These are phyloP conservation scores for Chiua sp. DNA, from an alignment of 1,284 basidiomycete genomes.

Conservation along the genomic window DNA sequence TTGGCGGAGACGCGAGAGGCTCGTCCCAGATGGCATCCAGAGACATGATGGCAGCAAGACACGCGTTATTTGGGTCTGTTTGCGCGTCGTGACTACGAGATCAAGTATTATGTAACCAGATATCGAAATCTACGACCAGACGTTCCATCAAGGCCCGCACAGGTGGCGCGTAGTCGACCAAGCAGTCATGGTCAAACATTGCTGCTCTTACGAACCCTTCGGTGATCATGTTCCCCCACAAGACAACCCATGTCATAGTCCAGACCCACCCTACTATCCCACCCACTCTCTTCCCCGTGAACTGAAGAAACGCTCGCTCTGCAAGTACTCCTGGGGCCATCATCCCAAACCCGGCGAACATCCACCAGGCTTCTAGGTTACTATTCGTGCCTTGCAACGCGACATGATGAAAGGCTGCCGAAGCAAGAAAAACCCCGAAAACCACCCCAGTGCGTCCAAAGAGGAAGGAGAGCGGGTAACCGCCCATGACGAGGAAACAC, in stretches of 20 bases:
- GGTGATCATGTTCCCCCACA: slow-evolving; percentile 51
- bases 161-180: too few species aligned
- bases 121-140: slow-evolving; percentile 19
- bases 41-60: slow-evolving; percentile 31
- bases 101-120: slow-evolving; percentile 19
- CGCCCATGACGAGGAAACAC: neutral
- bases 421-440: slow-evolving; percentile 59
- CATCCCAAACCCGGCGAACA: slow-evolving; percentile 58
- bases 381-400: slow-evolving; percentile 53
- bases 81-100: slow-evolving; percentile 18
- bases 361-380: slow-evolving; percentile 47
- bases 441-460: slow-evolving; percentile 51
- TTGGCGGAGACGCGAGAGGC: slow-evolving; percentile 33
- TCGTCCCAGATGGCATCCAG: slow-evolving; percentile 54
- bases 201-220: slow-evolving; percentile 57
- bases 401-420: slow-evolving; percentile 57
- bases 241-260: slow-evolving; percentile 52
- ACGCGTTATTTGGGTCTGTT: slow-evolving; percentile 36
- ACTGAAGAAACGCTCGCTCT: slow-evolving; percentile 43
- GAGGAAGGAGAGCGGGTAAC: neutral
- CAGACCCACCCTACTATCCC: slow-evolving; percentile 54
- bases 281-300: slow-evolving; percentile 43
- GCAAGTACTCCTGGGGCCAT: slow-evolving; percentile 56
- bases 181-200: slow-evolving; percentile 21
- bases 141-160: slow-evolving; percentile 10